Conservation (phyloP, 306 rosid genomes). For the Arachis hypogaea region DNA sequence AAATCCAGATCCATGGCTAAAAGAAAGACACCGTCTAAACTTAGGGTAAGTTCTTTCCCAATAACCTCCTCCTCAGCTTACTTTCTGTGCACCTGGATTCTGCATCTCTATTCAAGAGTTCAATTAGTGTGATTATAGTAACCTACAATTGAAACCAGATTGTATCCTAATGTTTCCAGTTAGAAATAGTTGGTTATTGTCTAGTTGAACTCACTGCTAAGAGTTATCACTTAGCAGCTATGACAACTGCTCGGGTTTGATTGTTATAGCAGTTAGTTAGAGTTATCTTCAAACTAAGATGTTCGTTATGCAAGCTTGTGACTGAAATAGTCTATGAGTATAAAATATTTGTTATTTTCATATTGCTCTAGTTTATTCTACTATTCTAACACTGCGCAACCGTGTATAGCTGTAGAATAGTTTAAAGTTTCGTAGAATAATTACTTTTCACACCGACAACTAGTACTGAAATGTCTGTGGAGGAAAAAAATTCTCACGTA, state of each 20-base stretch:
- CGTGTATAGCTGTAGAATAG: background rate
- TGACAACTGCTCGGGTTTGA: background rate
- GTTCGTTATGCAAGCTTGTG: no score
- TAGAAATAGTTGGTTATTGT: background rate
- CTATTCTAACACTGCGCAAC: background rate
- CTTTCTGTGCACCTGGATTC: background rate
- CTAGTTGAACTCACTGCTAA: background rate
- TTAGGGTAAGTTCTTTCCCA: conserved; percentile 43
- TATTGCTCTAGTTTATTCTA: background rate
- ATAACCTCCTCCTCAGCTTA: background rate
- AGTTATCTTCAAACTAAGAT: background rate
- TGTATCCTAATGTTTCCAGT: background rate
- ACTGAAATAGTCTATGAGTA: background rate
- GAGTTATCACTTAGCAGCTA: no score
- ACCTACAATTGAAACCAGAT: background rate
- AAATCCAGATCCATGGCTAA: conserved; percentile 53
- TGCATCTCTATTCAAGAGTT: background rate
- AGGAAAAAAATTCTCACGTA: conserved; percentile 10
- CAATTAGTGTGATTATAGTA: background rate
- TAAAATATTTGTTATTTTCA: background rate
- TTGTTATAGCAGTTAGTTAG: background rate
- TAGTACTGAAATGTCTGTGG: background rate
- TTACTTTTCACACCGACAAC: background rate
- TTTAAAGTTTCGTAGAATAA: background rate
- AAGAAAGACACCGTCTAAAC: conserved; percentile 86